Evolutionary conservation across 345 rosid genomes (phyloP).

Genomic region (Dimocarpus longan): DNA sequence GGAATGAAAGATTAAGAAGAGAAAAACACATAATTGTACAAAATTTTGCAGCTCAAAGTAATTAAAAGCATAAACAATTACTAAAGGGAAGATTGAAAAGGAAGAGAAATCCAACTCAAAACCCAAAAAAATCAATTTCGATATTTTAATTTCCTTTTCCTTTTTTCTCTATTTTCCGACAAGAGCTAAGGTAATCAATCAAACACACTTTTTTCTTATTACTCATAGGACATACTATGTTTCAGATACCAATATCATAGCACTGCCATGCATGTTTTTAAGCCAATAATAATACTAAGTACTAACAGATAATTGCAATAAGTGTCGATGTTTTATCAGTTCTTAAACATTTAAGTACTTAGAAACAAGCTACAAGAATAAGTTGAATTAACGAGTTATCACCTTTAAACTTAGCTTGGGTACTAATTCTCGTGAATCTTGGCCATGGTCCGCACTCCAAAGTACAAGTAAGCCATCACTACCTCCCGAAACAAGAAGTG

Average conservation of each 20-base stretch:
- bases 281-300: background rate
- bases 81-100: background rate
- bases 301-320: background rate
- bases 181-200: background rate
- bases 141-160: background rate
- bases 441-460: conserved; percentile 97
- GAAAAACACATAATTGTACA: background rate
- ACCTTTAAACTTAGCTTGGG: conserved; percentile 98
- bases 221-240: background rate
- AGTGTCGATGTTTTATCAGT: conserved; percentile 3
- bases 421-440: conserved; percentile 95
- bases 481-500: conserved; percentile 96
- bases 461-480: conserved; percentile 92
- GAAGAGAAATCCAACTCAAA: background rate
- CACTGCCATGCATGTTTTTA: background rate
- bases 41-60: background rate
- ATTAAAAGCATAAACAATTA: conserved; percentile 4
- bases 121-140: background rate
- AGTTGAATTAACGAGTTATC: conserved; percentile 4
- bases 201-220: background rate
- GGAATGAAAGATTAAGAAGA: background rate
- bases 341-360: conserved; percentile 7
- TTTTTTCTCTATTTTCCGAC: background rate
- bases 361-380: background rate
- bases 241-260: background rate